phyloP scores from a whole-genome alignment of 2,329 filamentous ascomycete species.

The Paecilomyces fulvus region DNA sequence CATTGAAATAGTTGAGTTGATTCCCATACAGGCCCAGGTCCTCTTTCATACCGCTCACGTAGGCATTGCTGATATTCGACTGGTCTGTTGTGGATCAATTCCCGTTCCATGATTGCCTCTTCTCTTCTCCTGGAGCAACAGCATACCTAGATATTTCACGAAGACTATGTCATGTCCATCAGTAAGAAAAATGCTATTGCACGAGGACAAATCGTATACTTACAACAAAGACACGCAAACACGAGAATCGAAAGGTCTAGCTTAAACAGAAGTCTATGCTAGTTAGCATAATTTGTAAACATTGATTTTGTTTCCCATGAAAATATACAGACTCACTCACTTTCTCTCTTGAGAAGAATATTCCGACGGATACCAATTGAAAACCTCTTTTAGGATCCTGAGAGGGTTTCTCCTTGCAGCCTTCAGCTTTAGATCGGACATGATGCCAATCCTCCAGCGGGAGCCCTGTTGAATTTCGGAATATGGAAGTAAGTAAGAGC shows the following conservation, averaged over 20 bases:
- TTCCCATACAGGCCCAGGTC: constrained; percentile 23
- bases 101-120: background rate
- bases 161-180: constrained; percentile 9
- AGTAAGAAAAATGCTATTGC: background rate
- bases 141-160: constrained; percentile 18
- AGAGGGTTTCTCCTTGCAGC: constrained; percentile 6
- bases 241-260: constrained; percentile 23
- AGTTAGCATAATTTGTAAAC: background rate
- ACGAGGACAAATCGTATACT: constrained; percentile 1
- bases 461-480: background rate
- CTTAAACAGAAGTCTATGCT: constrained; percentile 20
- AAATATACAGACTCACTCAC: constrained; percentile 12
- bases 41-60: constrained; percentile 24
- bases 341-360: constrained; percentile 22
- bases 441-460: background rate
- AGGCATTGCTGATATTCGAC: constrained; percentile 26
- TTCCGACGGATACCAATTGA: constrained; percentile 24
- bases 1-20: constrained; percentile 23
- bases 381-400: constrained; percentile 20
- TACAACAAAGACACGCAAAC: constrained; percentile 25
- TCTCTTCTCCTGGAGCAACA: background rate
- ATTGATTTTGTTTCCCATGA: no score
- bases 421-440: background rate
- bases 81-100: constrained; percentile 13
- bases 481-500: background rate